A percentile compares a stretch with the other conserved stretches of the same genome.
These are phyloP conservation scores for Aspergillus novoparasiticus DNA, from an alignment of 2,329 filamentous ascomycete species.

Conservation along the genomic window DNA sequence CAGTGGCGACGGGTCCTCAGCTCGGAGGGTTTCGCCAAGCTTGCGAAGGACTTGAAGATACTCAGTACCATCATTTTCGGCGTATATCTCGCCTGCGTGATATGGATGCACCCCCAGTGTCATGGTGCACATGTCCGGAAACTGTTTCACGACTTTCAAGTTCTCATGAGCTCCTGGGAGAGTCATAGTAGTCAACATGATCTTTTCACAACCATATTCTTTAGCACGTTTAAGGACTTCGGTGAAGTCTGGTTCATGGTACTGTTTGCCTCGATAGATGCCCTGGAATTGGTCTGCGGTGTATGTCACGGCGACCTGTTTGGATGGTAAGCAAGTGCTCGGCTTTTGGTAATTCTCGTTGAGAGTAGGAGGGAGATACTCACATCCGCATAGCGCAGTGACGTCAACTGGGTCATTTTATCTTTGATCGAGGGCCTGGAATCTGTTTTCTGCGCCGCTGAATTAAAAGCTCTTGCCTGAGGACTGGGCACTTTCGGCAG, in stretches of 20 bases:
- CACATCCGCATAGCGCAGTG: conserved; percentile 19
- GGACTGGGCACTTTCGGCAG: neutral
- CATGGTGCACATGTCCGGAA: conserved; percentile 43
- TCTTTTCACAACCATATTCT: conserved; percentile 23
- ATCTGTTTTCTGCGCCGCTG: neutral
- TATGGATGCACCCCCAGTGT: conserved; percentile 57
- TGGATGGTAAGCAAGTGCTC: neutral
- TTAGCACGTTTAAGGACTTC: conserved; percentile 27
- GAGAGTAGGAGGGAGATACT: neutral
- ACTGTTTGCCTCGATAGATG: conserved; percentile 53
- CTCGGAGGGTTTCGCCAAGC: conserved; percentile 25
- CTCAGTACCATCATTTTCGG: conserved; percentile 8
- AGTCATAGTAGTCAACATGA: conserved; percentile 40
- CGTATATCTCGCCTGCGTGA: conserved; percentile 50
- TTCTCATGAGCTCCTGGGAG: conserved; percentile 48
- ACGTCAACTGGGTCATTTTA: neutral
- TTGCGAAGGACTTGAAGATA: conserved; percentile 23
- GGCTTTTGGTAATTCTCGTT: neutral
- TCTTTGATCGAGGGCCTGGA: neutral
- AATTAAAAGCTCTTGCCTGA: neutral
- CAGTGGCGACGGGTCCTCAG: conserved; percentile 32
- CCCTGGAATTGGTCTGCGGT: conserved; percentile 49
- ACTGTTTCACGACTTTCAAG: conserved; percentile 35
- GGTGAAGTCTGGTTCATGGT: conserved; percentile 50
- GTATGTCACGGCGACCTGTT: conserved; percentile 32